Evolutionary conservation across 768 basidiomycete species (phyloP).

Genomic region (Lactarius deliciosus): DNA sequence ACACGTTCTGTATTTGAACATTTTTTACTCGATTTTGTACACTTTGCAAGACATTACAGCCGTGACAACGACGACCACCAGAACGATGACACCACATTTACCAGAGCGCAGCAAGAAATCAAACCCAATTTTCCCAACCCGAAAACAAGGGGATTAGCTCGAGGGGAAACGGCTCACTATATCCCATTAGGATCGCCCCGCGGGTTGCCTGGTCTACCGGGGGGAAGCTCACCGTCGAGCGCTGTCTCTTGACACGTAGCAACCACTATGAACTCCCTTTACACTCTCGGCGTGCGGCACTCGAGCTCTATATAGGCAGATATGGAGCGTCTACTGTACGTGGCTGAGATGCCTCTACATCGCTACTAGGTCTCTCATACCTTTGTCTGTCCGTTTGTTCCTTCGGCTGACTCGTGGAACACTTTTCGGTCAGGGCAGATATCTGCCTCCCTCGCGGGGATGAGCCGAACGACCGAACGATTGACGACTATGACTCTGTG

Average conservation of each 20-base stretch:
- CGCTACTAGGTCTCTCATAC: constrained; percentile 69
- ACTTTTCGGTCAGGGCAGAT: constrained; percentile 75
- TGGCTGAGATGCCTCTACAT: constrained; percentile 75
- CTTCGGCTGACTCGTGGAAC: constrained; percentile 21
- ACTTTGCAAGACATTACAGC: no score
- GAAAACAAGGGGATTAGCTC: no score
- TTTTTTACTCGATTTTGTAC: no score
- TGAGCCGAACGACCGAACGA: constrained; percentile 67
- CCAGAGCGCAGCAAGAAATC: no score
- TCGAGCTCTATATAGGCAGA: constrained; percentile 86
- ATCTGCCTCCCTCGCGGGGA: constrained; percentile 89
- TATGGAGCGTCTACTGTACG: constrained; percentile 78
- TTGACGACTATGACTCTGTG: constrained; percentile 98
- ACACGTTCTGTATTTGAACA: no score
- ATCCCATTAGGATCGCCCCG: no score
- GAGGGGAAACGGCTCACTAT: no score
- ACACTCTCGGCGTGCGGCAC: constrained; percentile 90
- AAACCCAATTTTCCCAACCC: no score
- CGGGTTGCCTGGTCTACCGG: no score
- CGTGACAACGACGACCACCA: no score
- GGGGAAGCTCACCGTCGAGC: no score
- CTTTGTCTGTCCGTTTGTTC: constrained; percentile 26
- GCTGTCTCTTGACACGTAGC: background rate
- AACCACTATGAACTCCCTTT: constrained; percentile 83
- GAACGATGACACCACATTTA: no score